Evolutionary conservation across 1,284 basidiomycete genomes (phyloP).

Genomic region (Tilletia walkeri): DNA sequence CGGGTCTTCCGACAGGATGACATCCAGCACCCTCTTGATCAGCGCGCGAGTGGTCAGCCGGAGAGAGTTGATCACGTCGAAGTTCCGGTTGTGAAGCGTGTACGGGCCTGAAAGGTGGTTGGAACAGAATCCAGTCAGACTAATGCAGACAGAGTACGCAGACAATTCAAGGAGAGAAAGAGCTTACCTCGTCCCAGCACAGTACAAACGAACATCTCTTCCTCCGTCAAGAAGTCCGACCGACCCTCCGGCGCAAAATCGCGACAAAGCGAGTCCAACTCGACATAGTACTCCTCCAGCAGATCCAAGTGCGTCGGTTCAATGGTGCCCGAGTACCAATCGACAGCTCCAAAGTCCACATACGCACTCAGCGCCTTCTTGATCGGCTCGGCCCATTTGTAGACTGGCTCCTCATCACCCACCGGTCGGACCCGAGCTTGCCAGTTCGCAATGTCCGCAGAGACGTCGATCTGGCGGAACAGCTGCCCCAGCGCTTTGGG

Average conservation of each 20-base stretch:
- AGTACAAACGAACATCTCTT: slow-evolving; percentile 1
- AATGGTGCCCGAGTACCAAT: background rate
- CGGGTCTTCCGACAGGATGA: background rate
- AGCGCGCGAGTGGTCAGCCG: background rate
- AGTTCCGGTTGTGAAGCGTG: slow-evolving; percentile 7
- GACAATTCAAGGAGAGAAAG: background rate
- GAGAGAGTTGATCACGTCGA: slow-evolving; percentile 5
- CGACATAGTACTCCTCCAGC: slow-evolving; percentile 13
- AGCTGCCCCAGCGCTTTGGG: slow-evolving; percentile 12
- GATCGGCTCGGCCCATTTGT: slow-evolving; percentile 11
- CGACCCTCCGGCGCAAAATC: slow-evolving; percentile 15
- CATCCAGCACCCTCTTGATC: slow-evolving; percentile 6
- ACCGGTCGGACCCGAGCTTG: background rate
- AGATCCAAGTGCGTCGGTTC: background rate
- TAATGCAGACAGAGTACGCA: background rate
- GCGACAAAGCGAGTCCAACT: slow-evolving; percentile 3
- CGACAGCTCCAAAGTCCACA: background rate
- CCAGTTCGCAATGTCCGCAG: slow-evolving; percentile 12
- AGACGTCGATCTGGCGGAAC: slow-evolving; percentile 15
- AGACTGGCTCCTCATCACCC: background rate
- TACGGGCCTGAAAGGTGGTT: background rate
- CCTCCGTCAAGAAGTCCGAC: slow-evolving; percentile 9
- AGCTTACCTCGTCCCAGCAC: slow-evolving; percentile 9
- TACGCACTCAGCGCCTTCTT: background rate
- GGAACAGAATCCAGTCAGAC: background rate